Evolutionary conservation across 2,329 filamentous ascomycete genomes (phyloP).

Genomic region (Ceratocystis huliohia): DNA sequence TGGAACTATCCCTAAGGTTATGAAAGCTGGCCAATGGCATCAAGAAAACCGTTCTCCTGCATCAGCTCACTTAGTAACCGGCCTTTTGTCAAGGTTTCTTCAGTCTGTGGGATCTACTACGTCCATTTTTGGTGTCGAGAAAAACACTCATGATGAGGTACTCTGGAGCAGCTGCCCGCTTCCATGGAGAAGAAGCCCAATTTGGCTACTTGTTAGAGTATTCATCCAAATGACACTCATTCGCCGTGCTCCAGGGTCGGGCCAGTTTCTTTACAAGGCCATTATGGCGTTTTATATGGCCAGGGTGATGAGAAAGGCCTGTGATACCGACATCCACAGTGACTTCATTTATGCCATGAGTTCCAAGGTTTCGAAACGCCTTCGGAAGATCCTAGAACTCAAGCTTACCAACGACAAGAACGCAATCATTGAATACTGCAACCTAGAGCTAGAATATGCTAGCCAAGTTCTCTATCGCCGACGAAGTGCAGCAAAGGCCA

Average conservation of each 20-base stretch:
- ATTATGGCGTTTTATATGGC: slow-evolving; percentile 38
- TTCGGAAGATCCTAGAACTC: slow-evolving; percentile 30
- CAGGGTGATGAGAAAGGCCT: slow-evolving; percentile 27
- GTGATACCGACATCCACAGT: slow-evolving; percentile 20
- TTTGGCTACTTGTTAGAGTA: slow-evolving; percentile 45
- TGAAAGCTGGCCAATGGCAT: slow-evolving; percentile 30
- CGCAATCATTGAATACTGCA: neutral
- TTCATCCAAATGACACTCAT: slow-evolving; percentile 31
- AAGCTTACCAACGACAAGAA: neutral
- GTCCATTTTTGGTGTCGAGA: slow-evolving; percentile 30
- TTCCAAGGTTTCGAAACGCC: slow-evolving; percentile 34
- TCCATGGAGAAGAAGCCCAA: slow-evolving; percentile 40
- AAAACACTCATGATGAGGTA: slow-evolving; percentile 44
- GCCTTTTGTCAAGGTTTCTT: slow-evolving; percentile 34
- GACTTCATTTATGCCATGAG: slow-evolving; percentile 31
- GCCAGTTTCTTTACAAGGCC: slow-evolving; percentile 33
- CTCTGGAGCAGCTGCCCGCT: slow-evolving; percentile 28
- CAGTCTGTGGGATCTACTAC: slow-evolving; percentile 27
- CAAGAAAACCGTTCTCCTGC: slow-evolving; percentile 37
- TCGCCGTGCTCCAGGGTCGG: neutral
- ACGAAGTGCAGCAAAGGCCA: neutral
- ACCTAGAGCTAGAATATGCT: neutral
- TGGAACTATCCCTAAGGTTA: slow-evolving; percentile 22
- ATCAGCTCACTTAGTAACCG: slow-evolving; percentile 39
- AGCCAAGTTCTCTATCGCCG: neutral